Percentiles rank a stretch among this genome's conserved stretches.
Evolutionary conservation across 179 eudicot species (phyloP).

Genomic region (Heliamphora pulchella): DNA sequence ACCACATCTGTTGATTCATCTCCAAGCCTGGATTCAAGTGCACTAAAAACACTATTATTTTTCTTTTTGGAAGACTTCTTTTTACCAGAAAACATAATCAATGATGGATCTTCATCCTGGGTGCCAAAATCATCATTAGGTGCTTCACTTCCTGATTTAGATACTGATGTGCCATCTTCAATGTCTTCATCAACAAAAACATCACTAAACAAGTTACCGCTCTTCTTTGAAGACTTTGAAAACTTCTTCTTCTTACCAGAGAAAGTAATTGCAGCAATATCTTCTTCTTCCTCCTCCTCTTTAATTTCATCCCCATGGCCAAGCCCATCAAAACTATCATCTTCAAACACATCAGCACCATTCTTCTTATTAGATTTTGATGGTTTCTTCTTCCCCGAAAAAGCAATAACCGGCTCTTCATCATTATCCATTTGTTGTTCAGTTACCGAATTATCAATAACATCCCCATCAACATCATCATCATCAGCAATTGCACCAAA

Average conservation of each 20-base stretch:
- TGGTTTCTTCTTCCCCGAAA: conserved; percentile 56
- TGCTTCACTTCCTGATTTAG: conserved; percentile 25
- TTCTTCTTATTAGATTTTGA: conserved; percentile 41
- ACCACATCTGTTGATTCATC: conserved; percentile 22
- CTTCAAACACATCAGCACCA: conserved; percentile 21
- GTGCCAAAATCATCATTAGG: conserved; percentile 18
- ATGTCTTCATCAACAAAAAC: conserved; percentile 44
- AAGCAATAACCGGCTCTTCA: conserved; percentile 34
- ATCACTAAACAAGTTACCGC: conserved; percentile 36
- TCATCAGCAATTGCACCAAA: conserved; percentile 44
- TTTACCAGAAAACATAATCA: conserved; percentile 59
- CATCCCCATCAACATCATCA: conserved; percentile 27
- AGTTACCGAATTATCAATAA: conserved; percentile 18
- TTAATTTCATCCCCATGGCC: conserved; percentile 30
- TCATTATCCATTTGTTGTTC: conserved; percentile 34
- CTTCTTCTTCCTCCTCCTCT: conserved; percentile 31
- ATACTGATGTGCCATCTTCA: conserved; percentile 38
- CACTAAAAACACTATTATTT: conserved; percentile 29
- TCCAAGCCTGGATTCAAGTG: conserved; percentile 28
- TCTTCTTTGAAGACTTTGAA: conserved; percentile 44
- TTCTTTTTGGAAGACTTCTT: conserved; percentile 91
- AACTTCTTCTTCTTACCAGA: conserved; percentile 53
- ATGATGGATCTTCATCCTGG: conserved; percentile 37
- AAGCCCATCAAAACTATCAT: conserved; percentile 31
- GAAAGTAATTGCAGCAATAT: conserved; percentile 31